A percentile compares a stretch with the other conserved stretches of the same genome.
Evolutionary conservation across 2,329 filamentous ascomycete genomes (phyloP).

Genomic region (Scopulariopsis brevicaulis): DNA sequence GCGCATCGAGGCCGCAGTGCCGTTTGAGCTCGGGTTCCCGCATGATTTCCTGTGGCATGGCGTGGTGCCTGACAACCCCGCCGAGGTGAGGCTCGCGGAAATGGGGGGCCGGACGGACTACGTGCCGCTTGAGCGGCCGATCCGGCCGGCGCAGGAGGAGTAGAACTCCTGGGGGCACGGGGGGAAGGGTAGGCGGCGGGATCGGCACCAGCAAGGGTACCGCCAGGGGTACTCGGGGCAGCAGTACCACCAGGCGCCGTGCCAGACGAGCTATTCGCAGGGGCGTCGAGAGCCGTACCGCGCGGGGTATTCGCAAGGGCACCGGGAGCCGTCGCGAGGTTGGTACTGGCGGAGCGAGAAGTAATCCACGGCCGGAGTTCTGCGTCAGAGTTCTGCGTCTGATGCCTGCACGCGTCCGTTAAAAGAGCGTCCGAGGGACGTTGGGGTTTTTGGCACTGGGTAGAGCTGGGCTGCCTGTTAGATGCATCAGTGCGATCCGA

Average conservation of each 20-base stretch:
- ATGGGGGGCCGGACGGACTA: conserved; percentile 13
- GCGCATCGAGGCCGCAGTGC: conserved; percentile 49
- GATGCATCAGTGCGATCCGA: too few species aligned
- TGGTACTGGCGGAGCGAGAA: neutral
- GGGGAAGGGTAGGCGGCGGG: neutral
- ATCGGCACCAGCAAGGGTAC: neutral
- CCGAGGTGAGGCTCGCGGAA: conserved; percentile 19
- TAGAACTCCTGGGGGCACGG: neutral
- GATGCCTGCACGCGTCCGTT: neutral
- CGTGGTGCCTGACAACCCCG: conserved; percentile 15
- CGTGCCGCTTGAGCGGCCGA: conserved; percentile 1
- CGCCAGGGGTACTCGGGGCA: neutral
- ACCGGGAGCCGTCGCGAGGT: neutral
- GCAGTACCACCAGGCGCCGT: neutral
- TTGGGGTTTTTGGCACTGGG: neutral
- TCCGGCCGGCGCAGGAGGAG: neutral
- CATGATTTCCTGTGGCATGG: conserved; percentile 40
- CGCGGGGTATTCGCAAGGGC: neutral
- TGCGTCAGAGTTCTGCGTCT: neutral
- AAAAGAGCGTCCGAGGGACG: neutral
- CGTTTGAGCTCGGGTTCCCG: conserved; percentile 59
- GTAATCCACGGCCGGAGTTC: neutral
- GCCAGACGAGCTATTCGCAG: neutral
- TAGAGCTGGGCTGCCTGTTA: too few species aligned
- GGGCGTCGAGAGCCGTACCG: neutral